Evolutionary conservation across 192 early-diverging fungal species (phyloP).

Genomic region (Jimgerdemannia flammicorona): DNA sequence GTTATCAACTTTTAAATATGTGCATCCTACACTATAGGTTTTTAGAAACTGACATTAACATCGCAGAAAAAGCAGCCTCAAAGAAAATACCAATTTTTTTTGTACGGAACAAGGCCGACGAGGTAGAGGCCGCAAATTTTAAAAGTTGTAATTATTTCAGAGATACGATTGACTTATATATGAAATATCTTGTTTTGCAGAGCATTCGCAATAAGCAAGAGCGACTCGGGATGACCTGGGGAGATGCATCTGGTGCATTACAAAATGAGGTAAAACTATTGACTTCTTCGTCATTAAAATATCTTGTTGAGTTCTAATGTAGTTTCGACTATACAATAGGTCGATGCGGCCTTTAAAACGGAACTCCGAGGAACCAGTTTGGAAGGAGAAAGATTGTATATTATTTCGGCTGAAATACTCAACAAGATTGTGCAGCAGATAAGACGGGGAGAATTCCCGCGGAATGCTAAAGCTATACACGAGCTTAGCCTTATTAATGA

Average conservation of each 20-base stretch:
- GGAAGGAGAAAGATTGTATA: conserved; percentile 12
- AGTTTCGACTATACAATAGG: background rate
- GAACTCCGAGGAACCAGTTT: conserved; percentile 24
- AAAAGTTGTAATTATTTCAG: conserved; percentile 9
- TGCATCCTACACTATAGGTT: too few relatives aligned
- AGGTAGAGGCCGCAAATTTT: too few relatives aligned
- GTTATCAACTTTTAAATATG: too few relatives aligned
- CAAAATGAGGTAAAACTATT: conserved; percentile 19
- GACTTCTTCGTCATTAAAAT: conserved; percentile 5
- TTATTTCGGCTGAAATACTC: conserved; percentile 29
- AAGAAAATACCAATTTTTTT: too few relatives aligned
- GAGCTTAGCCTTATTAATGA: too few relatives aligned
- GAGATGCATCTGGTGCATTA: conserved; percentile 19
- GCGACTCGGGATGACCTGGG: conserved; percentile 20
- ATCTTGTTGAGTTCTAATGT: background rate
- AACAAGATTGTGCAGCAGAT: conserved; percentile 20
- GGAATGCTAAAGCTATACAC: too few relatives aligned
- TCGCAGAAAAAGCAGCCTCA: too few relatives aligned
- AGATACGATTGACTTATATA: background rate
- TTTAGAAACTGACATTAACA: too few relatives aligned
- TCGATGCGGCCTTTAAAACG: conserved; percentile 12
- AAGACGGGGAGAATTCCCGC: conserved; percentile 12
- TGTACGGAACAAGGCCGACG: too few relatives aligned
- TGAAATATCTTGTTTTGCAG: conserved; percentile 21
- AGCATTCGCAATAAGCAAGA: conserved; percentile 18